Conservation (phyloP, 139 green algal genomes). For the Raphidocelis subcapitata region DNA sequence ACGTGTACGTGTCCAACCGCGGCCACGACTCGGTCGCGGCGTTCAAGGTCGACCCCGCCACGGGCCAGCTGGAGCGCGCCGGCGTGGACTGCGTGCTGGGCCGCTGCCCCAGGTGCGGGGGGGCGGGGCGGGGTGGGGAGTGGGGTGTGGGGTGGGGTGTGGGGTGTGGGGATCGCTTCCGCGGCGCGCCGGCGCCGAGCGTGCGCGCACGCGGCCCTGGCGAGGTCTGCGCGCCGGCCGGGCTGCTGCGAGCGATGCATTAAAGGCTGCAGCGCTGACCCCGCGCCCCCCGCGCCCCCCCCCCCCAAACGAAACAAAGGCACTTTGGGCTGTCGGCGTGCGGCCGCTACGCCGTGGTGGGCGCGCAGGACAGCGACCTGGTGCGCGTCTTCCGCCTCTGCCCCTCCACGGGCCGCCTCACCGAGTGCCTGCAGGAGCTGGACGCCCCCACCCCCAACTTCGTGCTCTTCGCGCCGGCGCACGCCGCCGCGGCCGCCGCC, state of each 20-base stretch:
- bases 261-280: no score
- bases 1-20: slow-evolving; percentile 30
- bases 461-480: slow-evolving; percentile 14
- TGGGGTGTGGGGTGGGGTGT: no score
- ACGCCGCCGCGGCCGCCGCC: no score
- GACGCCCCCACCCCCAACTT: slow-evolving; percentile 15
- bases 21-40: slow-evolving; percentile 30
- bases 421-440: neutral
- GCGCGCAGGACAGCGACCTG: slow-evolving; percentile 23
- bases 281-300: no score
- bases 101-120: slow-evolving; percentile 17
- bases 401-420: slow-evolving; percentile 6
- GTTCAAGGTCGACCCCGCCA: slow-evolving; percentile 18
- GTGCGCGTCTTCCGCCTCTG: slow-evolving; percentile 20
- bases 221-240: no score
- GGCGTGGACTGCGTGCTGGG: slow-evolving; percentile 6
- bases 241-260: no score
- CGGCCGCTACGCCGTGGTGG: slow-evolving; percentile 22
- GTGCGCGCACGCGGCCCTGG: no score
- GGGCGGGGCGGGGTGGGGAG: no score
- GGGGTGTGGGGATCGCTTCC: no score
- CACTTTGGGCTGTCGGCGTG: slow-evolving; percentile 27
- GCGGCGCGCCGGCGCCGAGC: no score
- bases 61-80: slow-evolving; percentile 7
- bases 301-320: no score